Base-by-base conservation (phyloP, 345 rosid genomes). In the Psidium guajava region DNA sequence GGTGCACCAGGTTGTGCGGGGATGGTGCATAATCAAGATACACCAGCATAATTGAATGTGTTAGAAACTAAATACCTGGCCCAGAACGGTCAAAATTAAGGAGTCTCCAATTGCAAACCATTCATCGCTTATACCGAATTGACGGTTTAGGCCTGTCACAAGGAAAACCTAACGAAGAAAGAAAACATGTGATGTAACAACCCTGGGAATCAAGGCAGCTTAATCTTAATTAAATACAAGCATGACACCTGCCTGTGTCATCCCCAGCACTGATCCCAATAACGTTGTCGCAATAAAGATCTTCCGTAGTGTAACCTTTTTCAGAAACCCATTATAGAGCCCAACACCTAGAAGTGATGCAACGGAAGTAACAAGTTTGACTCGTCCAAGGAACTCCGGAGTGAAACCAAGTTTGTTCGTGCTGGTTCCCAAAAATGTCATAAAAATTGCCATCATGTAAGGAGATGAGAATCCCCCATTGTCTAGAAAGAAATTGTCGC, bases 41-140 rank as follows among this genome's bases (percentile, higher is more conserved):
- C 18, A 56, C 84, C 56, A 51, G 14, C 5, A 82, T 52, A 82
- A 28, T 32, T 27, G 27, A 32, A 53, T 20, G 36, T 8, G 15
- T 16, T 27, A 36, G 51, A 44, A 56, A 22, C 73, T 85, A 28
- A 82, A 86, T 86, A 94, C 99, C 99, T 95, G 98, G 87, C 94
- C 91, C 85, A 96, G 98, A 82, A 97, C 98, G 1, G 99, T 96
- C 74, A 95, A 88, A 88, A 97, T 94, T 89, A 96, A 90, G 81
- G 99, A 96, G 90, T 95, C 99, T 69, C 99, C 99, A 54, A 96
- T 93, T 55, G 99, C 95, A 91, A 97, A 97, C 98, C 99, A 97
- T 87, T 96, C 98, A 18, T 96, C 98, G 52, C 97, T 96, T 82
- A 97, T 92, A 73, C 99, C 99, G 84, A 97, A 86, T 86, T 92